These are phyloP conservation scores for Jackrogersella minutella DNA, from an alignment of 495 filamentous ascomycete species.

Conservation along the genomic window DNA sequence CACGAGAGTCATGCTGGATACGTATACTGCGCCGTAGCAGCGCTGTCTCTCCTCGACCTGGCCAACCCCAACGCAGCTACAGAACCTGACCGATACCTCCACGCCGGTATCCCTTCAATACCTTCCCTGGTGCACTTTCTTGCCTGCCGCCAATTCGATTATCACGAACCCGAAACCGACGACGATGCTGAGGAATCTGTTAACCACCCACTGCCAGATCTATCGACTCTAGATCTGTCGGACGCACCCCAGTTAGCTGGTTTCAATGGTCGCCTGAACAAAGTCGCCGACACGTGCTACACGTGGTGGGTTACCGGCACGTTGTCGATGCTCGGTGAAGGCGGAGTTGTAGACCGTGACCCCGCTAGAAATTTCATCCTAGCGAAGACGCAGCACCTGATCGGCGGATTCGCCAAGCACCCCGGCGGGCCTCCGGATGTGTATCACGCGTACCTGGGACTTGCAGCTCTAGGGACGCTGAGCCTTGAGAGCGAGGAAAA, in stretches of 20 bases:
- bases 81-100: conserved; percentile 45
- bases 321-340: conserved; percentile 70
- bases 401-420: conserved; percentile 89
- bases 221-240: conserved; percentile 49
- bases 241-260: conserved; percentile 59
- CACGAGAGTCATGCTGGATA: conserved; percentile 93
- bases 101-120: conserved; percentile 47
- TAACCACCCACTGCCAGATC: conserved; percentile 47
- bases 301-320: conserved; percentile 86
- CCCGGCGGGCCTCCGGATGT: conserved; percentile 87
- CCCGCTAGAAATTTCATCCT: conserved; percentile 79
- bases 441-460: conserved; percentile 87
- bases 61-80: conserved; percentile 38
- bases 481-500: conserved; percentile 27
- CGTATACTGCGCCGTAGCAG: conserved; percentile 82
- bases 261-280: conserved; percentile 90
- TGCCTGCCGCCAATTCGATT: conserved; percentile 70
- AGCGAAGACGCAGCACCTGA: conserved; percentile 85
- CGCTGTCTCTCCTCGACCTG: conserved; percentile 72
- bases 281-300: conserved; percentile 92
- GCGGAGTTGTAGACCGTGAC: conserved; percentile 64
- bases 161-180: conserved; percentile 60
- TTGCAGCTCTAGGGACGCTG: conserved; percentile 76
- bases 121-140: conserved; percentile 51
- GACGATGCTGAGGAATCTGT: conserved; percentile 56